phyloP scores from a whole-genome alignment of 345 rosid species.

The Eucalyptus tenuipes region DNA sequence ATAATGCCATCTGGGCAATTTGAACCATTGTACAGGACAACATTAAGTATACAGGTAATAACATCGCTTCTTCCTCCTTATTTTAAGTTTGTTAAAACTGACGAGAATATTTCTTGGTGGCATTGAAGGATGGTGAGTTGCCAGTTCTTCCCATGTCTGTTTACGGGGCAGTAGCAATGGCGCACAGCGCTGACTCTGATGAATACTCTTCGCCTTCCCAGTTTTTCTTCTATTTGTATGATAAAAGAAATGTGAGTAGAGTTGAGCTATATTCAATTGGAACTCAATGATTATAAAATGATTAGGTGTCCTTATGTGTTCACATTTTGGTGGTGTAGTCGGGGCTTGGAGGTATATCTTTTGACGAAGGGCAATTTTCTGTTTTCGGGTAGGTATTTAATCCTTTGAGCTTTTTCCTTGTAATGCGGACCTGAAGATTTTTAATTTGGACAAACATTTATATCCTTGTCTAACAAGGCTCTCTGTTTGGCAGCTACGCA shows the following conservation, averaged over 20 bases:
- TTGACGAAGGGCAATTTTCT: constrained; percentile 92
- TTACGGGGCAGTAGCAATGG: constrained; percentile 92
- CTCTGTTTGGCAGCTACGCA: constrained; percentile 28
- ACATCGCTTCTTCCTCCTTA: background rate
- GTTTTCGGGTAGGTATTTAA: constrained; percentile 57
- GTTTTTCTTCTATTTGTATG: constrained; percentile 85
- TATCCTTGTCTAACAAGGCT: background rate
- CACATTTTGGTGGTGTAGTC: constrained; percentile 19
- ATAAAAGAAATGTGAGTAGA: constrained; percentile 66
- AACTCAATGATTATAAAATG: background rate
- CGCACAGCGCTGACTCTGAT: constrained; percentile 69
- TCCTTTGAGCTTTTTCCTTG: background rate
- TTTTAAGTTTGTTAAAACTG: background rate
- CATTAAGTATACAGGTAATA: constrained; percentile 59
- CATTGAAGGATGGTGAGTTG: constrained; percentile 69
- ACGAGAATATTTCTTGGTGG: background rate
- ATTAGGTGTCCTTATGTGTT: background rate
- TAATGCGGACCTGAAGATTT: background rate
- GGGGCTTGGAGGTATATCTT: constrained; percentile 91
- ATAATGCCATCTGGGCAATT: constrained; percentile 89
- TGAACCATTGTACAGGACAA: constrained; percentile 83
- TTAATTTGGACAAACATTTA: background rate
- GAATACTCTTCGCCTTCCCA: constrained; percentile 90
- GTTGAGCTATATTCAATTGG: background rate
- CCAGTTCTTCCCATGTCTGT: constrained; percentile 86